These are phyloP conservation scores for Cyberlindnera sargentensis DNA, from an alignment of 805 yeast genomes.

Conservation along the genomic window DNA sequence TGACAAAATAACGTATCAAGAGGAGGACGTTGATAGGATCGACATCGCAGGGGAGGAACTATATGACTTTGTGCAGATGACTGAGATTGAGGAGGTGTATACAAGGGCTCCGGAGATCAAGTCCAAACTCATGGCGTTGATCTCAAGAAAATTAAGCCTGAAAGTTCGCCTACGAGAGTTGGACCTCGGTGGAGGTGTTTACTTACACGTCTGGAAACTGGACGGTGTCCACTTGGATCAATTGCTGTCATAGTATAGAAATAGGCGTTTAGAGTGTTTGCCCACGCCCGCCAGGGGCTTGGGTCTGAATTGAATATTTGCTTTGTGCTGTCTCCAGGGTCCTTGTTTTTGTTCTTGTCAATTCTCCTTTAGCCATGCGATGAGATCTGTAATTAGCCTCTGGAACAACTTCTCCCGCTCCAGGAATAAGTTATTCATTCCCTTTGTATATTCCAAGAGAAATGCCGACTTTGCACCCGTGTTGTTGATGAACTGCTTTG, in stretches of 20 bases:
- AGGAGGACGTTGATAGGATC: slow-evolving; percentile 4
- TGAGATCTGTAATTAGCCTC: slow-evolving; percentile 10
- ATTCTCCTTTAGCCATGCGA: slow-evolving; percentile 16
- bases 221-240: no score
- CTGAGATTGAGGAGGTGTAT: slow-evolving; percentile 17
- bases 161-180: no score
- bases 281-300: no score
- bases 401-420: slow-evolving; percentile 15
- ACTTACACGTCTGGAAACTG: no score
- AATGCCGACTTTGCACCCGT: slow-evolving; percentile 8
- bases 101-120: not conserved
- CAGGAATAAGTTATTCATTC: slow-evolving; percentile 14
- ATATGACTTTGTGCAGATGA: slow-evolving; percentile 14
- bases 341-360: not conserved
- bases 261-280: no score
- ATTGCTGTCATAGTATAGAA: no score
- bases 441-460: slow-evolving; percentile 13
- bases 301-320: no score
- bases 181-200: no score
- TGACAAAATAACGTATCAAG: not conserved
- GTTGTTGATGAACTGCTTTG: slow-evolving; percentile 10
- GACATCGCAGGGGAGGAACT: slow-evolving; percentile 9
- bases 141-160: no score
- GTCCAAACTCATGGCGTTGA: no score
- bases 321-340: not conserved